Evolutionary conservation across 139 green algal species (phyloP).

Genomic region (Chlamydomonas incerta): DNA sequence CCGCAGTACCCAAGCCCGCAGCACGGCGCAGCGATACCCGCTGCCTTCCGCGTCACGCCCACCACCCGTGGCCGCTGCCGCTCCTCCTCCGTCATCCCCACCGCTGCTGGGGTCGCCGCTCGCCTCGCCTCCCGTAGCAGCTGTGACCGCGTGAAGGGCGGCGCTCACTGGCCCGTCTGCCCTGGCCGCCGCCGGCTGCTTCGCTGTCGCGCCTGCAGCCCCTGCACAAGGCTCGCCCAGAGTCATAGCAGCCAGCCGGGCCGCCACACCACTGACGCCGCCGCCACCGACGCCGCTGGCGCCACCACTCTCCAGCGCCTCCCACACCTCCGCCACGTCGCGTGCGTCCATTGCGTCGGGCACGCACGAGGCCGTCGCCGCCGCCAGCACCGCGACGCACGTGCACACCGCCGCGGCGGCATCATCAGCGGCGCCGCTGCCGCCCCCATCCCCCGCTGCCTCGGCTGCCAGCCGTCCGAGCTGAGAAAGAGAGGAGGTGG

Average conservation of each 20-base stretch:
- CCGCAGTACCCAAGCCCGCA: too few species aligned
- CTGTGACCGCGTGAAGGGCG: too few species aligned
- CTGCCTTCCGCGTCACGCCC: too few species aligned
- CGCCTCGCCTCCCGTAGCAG: too few species aligned
- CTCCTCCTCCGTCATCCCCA: too few species aligned
- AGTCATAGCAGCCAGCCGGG: too few species aligned
- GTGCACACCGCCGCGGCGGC: not conserved
- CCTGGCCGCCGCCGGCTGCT: not conserved
- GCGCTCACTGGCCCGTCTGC: not conserved
- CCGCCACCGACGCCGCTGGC: not conserved
- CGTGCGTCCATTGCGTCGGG: not conserved
- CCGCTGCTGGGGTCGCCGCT: too few species aligned
- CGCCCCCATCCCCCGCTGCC: not conserved
- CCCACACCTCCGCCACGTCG: constrained; percentile 23
- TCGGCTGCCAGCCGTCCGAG: not conserved
- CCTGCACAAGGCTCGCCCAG: not conserved
- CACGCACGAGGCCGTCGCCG: not conserved
- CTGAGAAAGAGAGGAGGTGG: not conserved
- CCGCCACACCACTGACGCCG: not conserved
- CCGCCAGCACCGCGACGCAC: not conserved
- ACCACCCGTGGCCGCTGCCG: too few species aligned
- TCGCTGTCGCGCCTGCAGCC: not conserved
- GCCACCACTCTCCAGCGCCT: not conserved
- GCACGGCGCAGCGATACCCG: too few species aligned
- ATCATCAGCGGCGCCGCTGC: not conserved